phyloP scores from a whole-genome alignment of 106 monocot species.

The Platanthera guangdongensis region DNA sequence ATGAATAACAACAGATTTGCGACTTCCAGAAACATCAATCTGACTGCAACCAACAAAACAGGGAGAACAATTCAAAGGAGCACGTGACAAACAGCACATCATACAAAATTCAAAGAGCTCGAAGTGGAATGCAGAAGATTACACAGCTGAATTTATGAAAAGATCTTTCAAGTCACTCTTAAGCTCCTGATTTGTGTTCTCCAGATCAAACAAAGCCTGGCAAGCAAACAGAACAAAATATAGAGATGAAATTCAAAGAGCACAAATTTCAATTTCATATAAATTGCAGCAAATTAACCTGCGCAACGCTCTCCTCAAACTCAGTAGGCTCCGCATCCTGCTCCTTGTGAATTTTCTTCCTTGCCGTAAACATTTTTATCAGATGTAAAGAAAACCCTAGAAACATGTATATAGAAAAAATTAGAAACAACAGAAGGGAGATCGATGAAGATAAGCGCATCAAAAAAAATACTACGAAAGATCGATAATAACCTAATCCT shows the following conservation, averaged over 20 bases:
- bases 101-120: background rate
- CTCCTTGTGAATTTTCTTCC: constrained; percentile 24
- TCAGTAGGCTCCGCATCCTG: constrained; percentile 17
- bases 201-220: constrained; percentile 80
- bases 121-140: constrained; percentile 2
- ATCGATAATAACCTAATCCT: background rate
- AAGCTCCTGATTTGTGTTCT: constrained; percentile 71
- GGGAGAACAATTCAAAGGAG: background rate
- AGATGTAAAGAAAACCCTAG: background rate
- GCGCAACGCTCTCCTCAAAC: constrained; percentile 20
- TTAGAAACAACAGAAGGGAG: background rate
- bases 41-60: constrained; percentile 33
- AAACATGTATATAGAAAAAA: background rate
- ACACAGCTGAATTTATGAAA: constrained; percentile 76
- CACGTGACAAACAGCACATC: background rate
- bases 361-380: constrained; percentile 18
- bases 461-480: too few relatives aligned
- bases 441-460: background rate
- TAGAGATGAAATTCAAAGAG: background rate
- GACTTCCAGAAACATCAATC: constrained; percentile 59
- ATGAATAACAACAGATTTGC: constrained; percentile 79
- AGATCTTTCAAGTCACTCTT: constrained; percentile 95
- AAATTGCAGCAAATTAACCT: background rate
- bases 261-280: background rate
- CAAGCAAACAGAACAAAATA: background rate